Percentiles rank a stretch among this genome's conserved stretches.
These are phyloP conservation scores for Aspergillus jensenii DNA, from an alignment of 2,329 filamentous ascomycete species.

Conservation along the genomic window DNA sequence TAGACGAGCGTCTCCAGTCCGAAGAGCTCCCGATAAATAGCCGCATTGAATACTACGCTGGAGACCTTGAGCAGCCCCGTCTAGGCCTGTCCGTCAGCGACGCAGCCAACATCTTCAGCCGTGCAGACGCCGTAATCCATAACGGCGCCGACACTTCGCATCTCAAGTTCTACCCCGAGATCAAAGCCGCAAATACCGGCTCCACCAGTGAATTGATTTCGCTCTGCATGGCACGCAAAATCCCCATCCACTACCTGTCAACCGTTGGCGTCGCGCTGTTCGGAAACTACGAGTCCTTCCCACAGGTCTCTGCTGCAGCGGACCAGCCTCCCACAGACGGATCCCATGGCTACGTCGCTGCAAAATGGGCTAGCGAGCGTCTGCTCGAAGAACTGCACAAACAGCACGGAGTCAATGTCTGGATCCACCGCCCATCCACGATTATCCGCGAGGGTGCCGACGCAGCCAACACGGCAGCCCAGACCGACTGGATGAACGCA, in stretches of 20 bases:
- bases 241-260: constrained; percentile 37
- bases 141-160: constrained; percentile 44
- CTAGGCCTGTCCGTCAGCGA: constrained; percentile 42
- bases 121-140: constrained; percentile 54
- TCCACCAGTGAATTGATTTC: constrained; percentile 24
- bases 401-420: constrained; percentile 6
- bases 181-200: constrained; percentile 26
- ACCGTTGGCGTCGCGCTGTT: constrained; percentile 30
- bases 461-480: background rate
- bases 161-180: constrained; percentile 27
- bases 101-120: constrained; percentile 26
- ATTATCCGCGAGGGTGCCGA: background rate
- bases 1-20: background rate
- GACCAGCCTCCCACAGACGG: constrained; percentile 25
- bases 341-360: constrained; percentile 35
- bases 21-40: background rate
- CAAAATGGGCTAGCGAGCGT: constrained; percentile 43
- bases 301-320: constrained; percentile 15
- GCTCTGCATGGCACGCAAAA: constrained; percentile 14
- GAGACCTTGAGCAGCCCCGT: constrained; percentile 35
- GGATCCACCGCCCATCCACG: constrained; percentile 22
- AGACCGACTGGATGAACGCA: background rate
- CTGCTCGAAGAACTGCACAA: constrained; percentile 30
- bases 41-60: constrained; percentile 18
- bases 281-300: constrained; percentile 15